Evolutionary conservation across 2,329 filamentous ascomycete species (phyloP).

Genomic region (Trichoderma sp.): DNA sequence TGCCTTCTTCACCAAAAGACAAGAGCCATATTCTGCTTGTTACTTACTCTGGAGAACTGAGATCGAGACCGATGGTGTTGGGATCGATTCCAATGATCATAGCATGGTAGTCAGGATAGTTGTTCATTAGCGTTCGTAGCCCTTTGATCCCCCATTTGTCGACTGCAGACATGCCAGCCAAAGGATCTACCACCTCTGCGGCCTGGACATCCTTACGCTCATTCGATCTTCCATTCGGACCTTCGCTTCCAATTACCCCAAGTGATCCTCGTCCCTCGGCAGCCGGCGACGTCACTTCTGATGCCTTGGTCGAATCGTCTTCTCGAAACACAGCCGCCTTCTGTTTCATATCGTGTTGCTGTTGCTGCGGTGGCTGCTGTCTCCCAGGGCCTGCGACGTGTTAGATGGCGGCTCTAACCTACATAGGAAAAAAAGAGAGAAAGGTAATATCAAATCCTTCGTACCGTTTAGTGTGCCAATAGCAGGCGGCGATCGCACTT

Average conservation of each 20-base stretch:
- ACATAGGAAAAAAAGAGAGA: neutral
- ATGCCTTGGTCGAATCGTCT: conserved; percentile 36
- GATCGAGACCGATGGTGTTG: conserved; percentile 54
- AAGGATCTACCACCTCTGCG: conserved; percentile 52
- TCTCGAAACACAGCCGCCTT: conserved; percentile 44
- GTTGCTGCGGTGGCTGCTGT: neutral
- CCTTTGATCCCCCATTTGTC: conserved; percentile 66
- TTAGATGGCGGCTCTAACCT: neutral
- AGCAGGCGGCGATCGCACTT: conserved; percentile 48
- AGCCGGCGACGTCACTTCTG: conserved; percentile 34
- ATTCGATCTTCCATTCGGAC: conserved; percentile 37
- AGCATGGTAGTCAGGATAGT: conserved; percentile 60
- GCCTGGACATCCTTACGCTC: conserved; percentile 42
- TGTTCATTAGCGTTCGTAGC: conserved; percentile 60
- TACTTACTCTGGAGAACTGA: conserved; percentile 55
- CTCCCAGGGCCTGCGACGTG: neutral
- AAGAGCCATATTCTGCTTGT: too few relatives aligned
- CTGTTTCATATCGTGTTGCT: conserved; percentile 43
- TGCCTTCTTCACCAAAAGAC: neutral
- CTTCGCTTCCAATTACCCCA: conserved; percentile 48
- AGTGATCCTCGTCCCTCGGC: conserved; percentile 40
- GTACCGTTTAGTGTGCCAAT: conserved; percentile 31
- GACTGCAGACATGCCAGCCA: conserved; percentile 58
- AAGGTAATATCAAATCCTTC: neutral
- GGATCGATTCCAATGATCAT: conserved; percentile 60